Percentiles rank a stretch among this genome's conserved stretches.
These are phyloP conservation scores for Acacia concinna DNA, from an alignment of 331 rosid genomes.

Conservation along the genomic window DNA sequence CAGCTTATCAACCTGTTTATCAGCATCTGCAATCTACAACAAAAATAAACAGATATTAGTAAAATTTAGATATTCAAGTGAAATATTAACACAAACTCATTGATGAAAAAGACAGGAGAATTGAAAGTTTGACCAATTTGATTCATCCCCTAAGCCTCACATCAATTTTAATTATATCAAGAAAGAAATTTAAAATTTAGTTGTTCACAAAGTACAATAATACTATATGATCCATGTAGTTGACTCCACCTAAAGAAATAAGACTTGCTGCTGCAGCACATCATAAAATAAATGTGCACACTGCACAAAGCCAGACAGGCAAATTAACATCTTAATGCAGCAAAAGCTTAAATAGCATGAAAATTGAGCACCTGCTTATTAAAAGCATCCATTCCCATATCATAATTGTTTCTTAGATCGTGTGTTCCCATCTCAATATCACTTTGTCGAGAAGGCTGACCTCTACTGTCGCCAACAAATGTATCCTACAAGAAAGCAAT, in stretches of 20 bases:
- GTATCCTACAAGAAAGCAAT: constrained; percentile 63
- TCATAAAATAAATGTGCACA: not conserved
- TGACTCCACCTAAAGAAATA: too few species aligned
- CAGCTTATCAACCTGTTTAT: constrained; percentile 75
- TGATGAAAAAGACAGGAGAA: not conserved
- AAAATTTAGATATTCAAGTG: not conserved
- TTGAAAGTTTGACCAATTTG: constrained; percentile 1
- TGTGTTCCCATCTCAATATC: constrained; percentile 91
- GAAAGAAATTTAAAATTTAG: too few species aligned
- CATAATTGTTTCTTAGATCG: constrained; percentile 45
- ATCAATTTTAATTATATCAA: not conserved
- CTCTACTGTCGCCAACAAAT: constrained; percentile 59
- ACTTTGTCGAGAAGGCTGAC: constrained; percentile 63
- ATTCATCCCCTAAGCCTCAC: constrained; percentile 11
- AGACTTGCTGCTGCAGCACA: not conserved
- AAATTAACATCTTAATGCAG: constrained; percentile 19
- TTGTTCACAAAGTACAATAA: too few species aligned
- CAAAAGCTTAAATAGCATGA: constrained; percentile 21
- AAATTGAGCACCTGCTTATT: constrained; percentile 75
- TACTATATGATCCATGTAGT: too few species aligned
- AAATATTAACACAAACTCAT: constrained; percentile 22
- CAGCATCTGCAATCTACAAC: constrained; percentile 67
- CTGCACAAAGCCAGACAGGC: constrained; percentile 10
- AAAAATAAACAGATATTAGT: constrained; percentile 9
- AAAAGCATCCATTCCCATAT: constrained; percentile 80